A percentile compares a stretch with the other conserved stretches of the same genome.
Conservation (phyloP, 2,329 filamentous ascomycete genomes). For the Penicillium sp. region DNA sequence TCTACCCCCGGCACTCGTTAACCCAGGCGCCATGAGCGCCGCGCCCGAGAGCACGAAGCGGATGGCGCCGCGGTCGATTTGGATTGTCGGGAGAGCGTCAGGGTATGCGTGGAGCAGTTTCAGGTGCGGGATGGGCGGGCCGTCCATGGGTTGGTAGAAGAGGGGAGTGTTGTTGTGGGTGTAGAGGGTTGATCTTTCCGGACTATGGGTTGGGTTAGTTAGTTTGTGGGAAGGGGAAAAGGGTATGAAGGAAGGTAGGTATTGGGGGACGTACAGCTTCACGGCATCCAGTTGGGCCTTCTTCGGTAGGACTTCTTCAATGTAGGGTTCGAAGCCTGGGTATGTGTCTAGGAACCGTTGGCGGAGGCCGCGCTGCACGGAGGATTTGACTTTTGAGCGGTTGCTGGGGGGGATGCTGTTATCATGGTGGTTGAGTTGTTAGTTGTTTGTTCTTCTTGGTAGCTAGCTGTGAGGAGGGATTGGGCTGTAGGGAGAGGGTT, state of each 20-base stretch:
- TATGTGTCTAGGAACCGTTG: constrained; percentile 73
- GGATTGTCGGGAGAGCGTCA: constrained; percentile 67
- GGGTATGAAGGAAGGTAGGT: no score
- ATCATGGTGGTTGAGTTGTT: no score
- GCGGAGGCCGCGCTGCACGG: constrained; percentile 78
- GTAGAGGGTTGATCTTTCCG: no score
- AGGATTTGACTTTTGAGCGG: constrained; percentile 96
- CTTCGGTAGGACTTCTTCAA: constrained; percentile 91
- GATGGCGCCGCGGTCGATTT: constrained; percentile 91
- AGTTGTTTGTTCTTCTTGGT: no score
- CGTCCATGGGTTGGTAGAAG: constrained; percentile 80
- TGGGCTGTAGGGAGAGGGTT: no score
- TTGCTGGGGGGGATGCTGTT: constrained; percentile 68
- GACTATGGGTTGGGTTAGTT: no score
- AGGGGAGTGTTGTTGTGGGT: no score
- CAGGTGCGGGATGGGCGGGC: constrained; percentile 76
- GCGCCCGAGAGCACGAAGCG: constrained; percentile 91
- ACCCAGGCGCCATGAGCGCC: constrained; percentile 87
- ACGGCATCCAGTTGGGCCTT: constrained; percentile 82
- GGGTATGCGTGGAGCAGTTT: constrained; percentile 85
- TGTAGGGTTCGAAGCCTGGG: constrained; percentile 73
- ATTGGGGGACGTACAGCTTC: constrained; percentile 72
- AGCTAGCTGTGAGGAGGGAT: no score
- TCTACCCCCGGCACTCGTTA: constrained; percentile 73
- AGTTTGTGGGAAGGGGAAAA: constrained; percentile 11